phyloP scores from a whole-genome alignment of 2,329 filamentous ascomycete genomes.

The Colletotrichum acutatum region DNA sequence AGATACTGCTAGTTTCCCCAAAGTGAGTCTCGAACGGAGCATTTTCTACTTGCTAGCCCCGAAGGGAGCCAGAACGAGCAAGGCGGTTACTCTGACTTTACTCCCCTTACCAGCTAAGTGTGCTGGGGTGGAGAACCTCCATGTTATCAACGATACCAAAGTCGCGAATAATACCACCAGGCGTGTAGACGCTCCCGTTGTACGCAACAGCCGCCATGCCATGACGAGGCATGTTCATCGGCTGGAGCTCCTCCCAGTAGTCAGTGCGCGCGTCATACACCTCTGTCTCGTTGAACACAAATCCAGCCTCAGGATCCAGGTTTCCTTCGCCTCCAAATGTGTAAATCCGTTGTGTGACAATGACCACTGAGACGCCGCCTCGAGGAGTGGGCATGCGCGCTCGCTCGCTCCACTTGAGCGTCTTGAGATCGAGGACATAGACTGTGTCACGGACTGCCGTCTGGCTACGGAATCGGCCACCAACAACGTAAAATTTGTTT shows the following conservation, averaged over 20 bases:
- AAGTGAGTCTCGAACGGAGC: too few relatives aligned
- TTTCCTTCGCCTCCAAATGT: conserved; percentile 53
- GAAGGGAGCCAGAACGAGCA: too few relatives aligned
- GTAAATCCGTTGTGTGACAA: conserved; percentile 44
- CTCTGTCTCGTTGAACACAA: conserved; percentile 9
- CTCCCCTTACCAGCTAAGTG: too few relatives aligned
- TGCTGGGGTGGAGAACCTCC: background rate
- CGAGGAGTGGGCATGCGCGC: conserved; percentile 50
- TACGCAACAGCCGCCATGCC: background rate
- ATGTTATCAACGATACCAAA: background rate
- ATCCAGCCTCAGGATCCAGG: conserved; percentile 29
- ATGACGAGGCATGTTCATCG: background rate
- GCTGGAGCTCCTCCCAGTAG: background rate
- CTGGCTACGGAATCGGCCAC: conserved; percentile 46
- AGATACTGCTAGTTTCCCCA: background rate
- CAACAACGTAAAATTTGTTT: conserved; percentile 48
- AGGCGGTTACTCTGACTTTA: background rate
- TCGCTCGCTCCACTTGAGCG: conserved; percentile 42
- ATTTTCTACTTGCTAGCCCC: too few relatives aligned
- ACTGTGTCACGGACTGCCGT: conserved; percentile 47
- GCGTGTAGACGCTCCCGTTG: background rate
- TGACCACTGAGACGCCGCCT: conserved; percentile 45
- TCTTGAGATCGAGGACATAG: conserved; percentile 46
- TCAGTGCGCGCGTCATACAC: background rate
- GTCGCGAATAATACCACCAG: background rate